A percentile compares a stretch with the other conserved stretches of the same genome.
phyloP scores from a whole-genome alignment of 1,139 yeast genomes.

The Pichia sp. region DNA sequence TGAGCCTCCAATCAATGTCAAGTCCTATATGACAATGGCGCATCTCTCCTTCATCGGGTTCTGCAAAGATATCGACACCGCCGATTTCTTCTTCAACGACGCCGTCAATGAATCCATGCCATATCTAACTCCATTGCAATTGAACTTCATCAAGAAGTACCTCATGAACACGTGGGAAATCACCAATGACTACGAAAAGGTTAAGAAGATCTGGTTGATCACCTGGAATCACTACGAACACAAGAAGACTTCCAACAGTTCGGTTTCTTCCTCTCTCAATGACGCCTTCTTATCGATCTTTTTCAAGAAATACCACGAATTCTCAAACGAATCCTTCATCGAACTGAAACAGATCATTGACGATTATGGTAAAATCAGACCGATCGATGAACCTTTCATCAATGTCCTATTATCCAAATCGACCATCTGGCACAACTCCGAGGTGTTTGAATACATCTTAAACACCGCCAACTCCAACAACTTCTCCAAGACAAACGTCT shows the following conservation, averaged over 20 bases:
- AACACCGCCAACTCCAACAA: constrained; percentile 59
- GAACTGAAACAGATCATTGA: constrained; percentile 58
- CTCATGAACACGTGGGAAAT: constrained; percentile 61
- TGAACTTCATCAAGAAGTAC: constrained; percentile 69
- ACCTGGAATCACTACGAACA: constrained; percentile 57
- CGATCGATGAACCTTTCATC: constrained; percentile 72
- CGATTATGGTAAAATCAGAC: constrained; percentile 54
- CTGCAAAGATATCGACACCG: constrained; percentile 70
- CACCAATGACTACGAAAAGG: constrained; percentile 56
- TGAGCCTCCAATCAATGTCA: constrained; percentile 33
- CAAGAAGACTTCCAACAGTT: constrained; percentile 58
- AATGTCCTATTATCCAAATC: constrained; percentile 73
- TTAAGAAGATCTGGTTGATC: constrained; percentile 61
- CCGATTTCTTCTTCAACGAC: constrained; percentile 71
- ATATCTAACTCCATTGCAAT: constrained; percentile 68
- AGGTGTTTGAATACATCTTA: constrained; percentile 62
- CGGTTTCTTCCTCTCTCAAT: constrained; percentile 64
- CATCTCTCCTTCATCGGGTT: constrained; percentile 82
- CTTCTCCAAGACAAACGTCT: constrained; percentile 64
- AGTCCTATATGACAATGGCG: constrained; percentile 56
- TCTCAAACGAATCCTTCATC: constrained; percentile 54
- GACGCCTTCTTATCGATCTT: constrained; percentile 68
- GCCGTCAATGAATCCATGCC: constrained; percentile 70
- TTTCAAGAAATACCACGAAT: constrained; percentile 56
- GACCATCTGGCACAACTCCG: constrained; percentile 66